Base-by-base conservation (phyloP, 176 grass and related monocot genomes). In the Dendrocalamus sinicus region DNA sequence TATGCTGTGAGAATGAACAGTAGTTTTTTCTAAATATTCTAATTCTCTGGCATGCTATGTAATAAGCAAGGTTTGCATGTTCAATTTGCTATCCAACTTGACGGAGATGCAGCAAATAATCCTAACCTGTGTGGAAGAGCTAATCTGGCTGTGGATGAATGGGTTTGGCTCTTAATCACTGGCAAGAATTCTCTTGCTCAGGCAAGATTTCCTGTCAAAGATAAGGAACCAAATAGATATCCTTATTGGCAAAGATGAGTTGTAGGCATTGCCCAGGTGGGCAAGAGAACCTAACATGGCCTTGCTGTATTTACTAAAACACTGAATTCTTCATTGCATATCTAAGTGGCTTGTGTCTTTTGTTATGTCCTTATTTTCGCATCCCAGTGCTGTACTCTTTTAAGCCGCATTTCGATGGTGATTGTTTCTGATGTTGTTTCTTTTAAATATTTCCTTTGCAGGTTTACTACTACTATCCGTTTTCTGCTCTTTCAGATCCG, bases 391-490 rank as follows among this genome's bases (percentile, higher is more conserved):
- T 47, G 12, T 65, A 14, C 47, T 37, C 40, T 71, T 78, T 59
- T 78, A 85, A 78, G 30, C 11, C 47, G 3, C 26, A 47, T 22
- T 35, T 75, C 9, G 20, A n/a, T 39, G 60, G 26, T 52, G 39
- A 78, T 60, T 22, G 23, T 79, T 59, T 79, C 41, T 77, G 58
- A 79, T 55, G 11, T 24, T 62, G 8, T 76, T 64, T 65, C 12
- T 50, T 83, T 35, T 44, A 41, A 75, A 63, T 24, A 71, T 72
- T 83, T 40, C 47, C 71, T 81, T 80, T 85, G 73, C 90, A 94
- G 95, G 89, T 97, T 43, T 94, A 97, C 90, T 94, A 92, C 81
- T 97, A 97, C 68, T 97, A 91, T 82, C 95, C 95, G 14, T 97
- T 94, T 92, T 94, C 92, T 64, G 92, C 95, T 85, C 77, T 87